phyloP scores from a whole-genome alignment of 2,329 filamentous ascomycete species.

The Aspergillus tanneri region DNA sequence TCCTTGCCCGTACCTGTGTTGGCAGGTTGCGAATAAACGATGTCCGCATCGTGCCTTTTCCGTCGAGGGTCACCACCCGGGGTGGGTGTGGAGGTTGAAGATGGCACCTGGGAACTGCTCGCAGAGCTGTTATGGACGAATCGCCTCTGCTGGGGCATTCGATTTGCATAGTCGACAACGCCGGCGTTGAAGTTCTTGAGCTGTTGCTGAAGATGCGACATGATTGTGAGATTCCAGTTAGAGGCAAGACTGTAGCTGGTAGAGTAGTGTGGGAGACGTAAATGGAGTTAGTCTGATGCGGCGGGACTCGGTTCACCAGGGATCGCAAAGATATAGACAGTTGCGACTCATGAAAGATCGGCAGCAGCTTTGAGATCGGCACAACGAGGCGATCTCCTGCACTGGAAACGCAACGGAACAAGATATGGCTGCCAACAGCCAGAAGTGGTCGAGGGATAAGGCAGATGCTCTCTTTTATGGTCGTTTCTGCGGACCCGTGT shows the following conservation, averaged over 20 bases:
- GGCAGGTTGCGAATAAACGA: constrained; percentile 72
- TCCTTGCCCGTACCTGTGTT: constrained; percentile 74
- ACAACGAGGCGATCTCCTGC: too few species aligned
- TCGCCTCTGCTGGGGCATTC: constrained; percentile 56
- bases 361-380: neutral
- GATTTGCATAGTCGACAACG: constrained; percentile 63
- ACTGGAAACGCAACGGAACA: too few species aligned
- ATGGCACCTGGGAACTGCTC: constrained; percentile 56
- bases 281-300: constrained; percentile 6
- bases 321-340: neutral
- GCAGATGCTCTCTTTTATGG: too few species aligned
- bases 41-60: constrained; percentile 58
- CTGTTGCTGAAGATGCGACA: constrained; percentile 67
- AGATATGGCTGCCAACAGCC: too few species aligned
- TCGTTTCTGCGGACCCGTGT: neutral
- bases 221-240: constrained; percentile 35
- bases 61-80: constrained; percentile 48
- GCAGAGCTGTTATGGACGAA: constrained; percentile 58
- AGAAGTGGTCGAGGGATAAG: too few species aligned
- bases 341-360: neutral
- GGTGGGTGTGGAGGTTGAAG: constrained; percentile 35
- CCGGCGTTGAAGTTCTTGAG: constrained; percentile 62
- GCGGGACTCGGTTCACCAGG: constrained; percentile 12
- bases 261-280: neutral
- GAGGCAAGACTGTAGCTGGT: neutral